phyloP scores from a whole-genome alignment of 2,329 filamentous ascomycete genomes.

The Neopestalotiopsis clavispora region DNA sequence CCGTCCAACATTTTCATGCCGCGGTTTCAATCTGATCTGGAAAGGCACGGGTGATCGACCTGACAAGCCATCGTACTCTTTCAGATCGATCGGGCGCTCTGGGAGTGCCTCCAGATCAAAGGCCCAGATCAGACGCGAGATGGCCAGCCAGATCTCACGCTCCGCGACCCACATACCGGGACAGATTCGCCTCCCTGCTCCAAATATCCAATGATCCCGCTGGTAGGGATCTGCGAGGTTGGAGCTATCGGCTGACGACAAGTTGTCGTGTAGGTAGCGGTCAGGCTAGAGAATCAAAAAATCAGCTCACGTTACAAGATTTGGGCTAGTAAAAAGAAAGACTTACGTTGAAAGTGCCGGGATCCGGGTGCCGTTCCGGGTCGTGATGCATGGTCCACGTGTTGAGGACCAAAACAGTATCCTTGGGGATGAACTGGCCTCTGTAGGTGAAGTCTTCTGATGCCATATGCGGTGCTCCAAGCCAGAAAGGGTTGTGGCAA shows the following conservation, averaged over 20 bases:
- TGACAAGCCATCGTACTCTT: slow-evolving; percentile 22
- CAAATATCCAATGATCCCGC: slow-evolving; percentile 48
- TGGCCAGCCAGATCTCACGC: slow-evolving; percentile 43
- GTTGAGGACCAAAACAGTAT: slow-evolving; percentile 39
- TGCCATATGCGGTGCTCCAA: slow-evolving; percentile 20
- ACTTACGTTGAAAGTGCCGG: slow-evolving; percentile 26
- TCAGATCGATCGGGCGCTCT: slow-evolving; percentile 20
- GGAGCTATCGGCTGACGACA: slow-evolving; percentile 18
- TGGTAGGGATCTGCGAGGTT: slow-evolving; percentile 21
- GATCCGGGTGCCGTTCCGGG: slow-evolving; percentile 31
- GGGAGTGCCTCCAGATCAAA: slow-evolving; percentile 27
- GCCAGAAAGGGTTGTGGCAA: slow-evolving; percentile 20
- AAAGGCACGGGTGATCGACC: slow-evolving; percentile 21
- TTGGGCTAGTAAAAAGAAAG: too few relatives aligned
- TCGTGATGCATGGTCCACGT: slow-evolving; percentile 44
- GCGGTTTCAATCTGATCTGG: not conserved
- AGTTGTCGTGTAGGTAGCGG: slow-evolving; percentile 29
- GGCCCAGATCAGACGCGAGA: slow-evolving; percentile 42
- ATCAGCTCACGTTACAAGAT: not conserved
- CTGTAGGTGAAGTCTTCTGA: slow-evolving; percentile 22
- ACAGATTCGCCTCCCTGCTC: slow-evolving; percentile 53
- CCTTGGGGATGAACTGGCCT: slow-evolving; percentile 31
- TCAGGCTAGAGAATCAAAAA: slow-evolving; percentile 24
- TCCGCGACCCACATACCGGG: slow-evolving; percentile 53
- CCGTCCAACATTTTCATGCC: too few relatives aligned